phyloP scores from a whole-genome alignment of 495 filamentous ascomycete genomes.

The Annulohypoxylon maeteangense region DNA sequence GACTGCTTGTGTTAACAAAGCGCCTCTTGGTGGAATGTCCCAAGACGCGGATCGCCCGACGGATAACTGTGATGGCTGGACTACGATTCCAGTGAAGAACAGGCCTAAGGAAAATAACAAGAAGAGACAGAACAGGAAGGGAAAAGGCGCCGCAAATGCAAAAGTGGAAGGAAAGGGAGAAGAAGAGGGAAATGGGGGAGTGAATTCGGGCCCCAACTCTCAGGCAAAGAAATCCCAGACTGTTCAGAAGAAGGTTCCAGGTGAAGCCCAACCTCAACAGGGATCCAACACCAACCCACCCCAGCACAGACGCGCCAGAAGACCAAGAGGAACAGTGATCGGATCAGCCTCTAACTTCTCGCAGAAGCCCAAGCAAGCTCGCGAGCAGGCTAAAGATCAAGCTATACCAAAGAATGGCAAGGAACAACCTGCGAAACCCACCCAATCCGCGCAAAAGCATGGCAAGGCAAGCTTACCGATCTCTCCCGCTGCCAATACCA shows the following conservation, averaged over 20 bases:
- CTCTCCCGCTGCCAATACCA: too few relatives aligned
- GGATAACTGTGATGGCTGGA: not conserved
- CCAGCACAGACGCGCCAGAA: not conserved
- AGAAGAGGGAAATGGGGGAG: not conserved
- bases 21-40: not conserved
- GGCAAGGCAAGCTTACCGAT: too few relatives aligned
- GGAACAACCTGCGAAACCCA: too few relatives aligned
- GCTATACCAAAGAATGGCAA: too few relatives aligned
- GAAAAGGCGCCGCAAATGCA: not conserved
- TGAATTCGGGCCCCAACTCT: not conserved
- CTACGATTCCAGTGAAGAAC: not conserved
- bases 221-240: not conserved
- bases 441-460: too few relatives aligned
- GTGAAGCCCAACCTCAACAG: not conserved
- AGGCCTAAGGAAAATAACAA: not conserved
- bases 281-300: not conserved
- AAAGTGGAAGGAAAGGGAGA: too few relatives aligned
- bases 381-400: not conserved
- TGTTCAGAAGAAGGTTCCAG: not conserved
- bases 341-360: slow-evolving; percentile 21
- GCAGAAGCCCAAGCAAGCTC: not conserved
- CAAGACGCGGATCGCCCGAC: not conserved
- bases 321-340: slow-evolving; percentile 5
- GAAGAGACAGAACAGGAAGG: not conserved
- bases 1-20: too few relatives aligned